Percentiles rank a stretch among this genome's conserved stretches.
Evolutionary conservation across 2,329 filamentous ascomycete genomes (phyloP).

Genomic region (Stagonosporopsis rhizophila): DNA sequence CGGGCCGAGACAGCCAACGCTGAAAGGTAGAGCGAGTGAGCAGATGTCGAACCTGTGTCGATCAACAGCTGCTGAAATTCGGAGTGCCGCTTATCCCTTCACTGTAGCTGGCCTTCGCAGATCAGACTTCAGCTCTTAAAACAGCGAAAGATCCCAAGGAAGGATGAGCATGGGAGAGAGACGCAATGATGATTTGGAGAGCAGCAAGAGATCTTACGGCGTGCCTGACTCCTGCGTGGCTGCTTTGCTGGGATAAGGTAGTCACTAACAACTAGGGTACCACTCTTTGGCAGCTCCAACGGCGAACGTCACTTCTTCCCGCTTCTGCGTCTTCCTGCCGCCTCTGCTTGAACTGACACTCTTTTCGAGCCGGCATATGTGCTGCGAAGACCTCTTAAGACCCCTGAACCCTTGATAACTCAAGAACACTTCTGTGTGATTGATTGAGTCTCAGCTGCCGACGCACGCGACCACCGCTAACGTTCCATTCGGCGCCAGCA

Average conservation of each 20-base stretch:
- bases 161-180: neutral
- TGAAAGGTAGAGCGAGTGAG: neutral
- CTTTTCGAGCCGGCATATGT: too few species aligned
- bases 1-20: neutral
- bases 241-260: conserved; percentile 25
- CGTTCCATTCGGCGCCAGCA: neutral
- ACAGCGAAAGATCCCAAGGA: neutral
- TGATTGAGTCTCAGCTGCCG: neutral
- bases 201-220: neutral
- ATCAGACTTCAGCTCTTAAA: neutral
- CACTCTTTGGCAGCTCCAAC: conserved; percentile 20
- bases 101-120: neutral
- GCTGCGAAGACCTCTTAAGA: neutral
- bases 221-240: conserved; percentile 18
- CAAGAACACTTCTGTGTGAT: neutral
- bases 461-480: neutral
- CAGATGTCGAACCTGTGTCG: too few species aligned
- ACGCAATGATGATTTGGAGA: neutral
- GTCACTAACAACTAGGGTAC: conserved; percentile 34
- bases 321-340: conserved; percentile 5
- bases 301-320: conserved; percentile 11
- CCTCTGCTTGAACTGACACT: too few species aligned
- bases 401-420: neutral
- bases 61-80: neutral
- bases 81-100: neutral